A percentile compares a stretch with the other conserved stretches of the same genome.
Evolutionary conservation across 2,329 filamentous ascomycete genomes (phyloP).

Genomic region (Zalaria sp.): DNA sequence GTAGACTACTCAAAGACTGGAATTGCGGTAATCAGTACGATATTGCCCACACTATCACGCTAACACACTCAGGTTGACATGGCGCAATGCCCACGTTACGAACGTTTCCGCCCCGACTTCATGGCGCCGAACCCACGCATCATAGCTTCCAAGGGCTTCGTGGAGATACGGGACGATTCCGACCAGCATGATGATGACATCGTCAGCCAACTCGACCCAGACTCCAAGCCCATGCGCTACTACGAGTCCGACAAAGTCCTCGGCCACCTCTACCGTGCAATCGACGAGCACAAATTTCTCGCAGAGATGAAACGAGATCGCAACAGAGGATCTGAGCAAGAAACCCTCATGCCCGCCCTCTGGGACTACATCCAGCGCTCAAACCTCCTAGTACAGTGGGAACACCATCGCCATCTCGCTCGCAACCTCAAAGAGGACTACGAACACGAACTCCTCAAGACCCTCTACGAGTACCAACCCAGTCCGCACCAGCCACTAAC

Average conservation of each 20-base stretch:
- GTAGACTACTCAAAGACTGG: constrained; percentile 41
- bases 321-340: constrained; percentile 1
- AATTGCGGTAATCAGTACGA: constrained; percentile 27
- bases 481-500: constrained; percentile 27
- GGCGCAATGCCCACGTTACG: constrained; percentile 26
- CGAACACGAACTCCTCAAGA: constrained; percentile 34
- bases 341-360: constrained; percentile 16
- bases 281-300: constrained; percentile 60
- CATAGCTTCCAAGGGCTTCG: constrained; percentile 20
- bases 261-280: constrained; percentile 54
- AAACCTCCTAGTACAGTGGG: constrained; percentile 21
- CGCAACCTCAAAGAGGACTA: constrained; percentile 36
- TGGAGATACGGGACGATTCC: constrained; percentile 17
- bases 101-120: constrained; percentile 34
- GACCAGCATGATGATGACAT: constrained; percentile 32
- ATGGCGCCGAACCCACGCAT: constrained; percentile 36
- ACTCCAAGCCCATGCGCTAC: constrained; percentile 31
- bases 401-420: constrained; percentile 23
- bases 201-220: constrained; percentile 7
- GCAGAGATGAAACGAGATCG: constrained; percentile 22
- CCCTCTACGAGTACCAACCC: constrained; percentile 32
- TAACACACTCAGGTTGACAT: constrained; percentile 29
- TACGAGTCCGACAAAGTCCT: constrained; percentile 57
- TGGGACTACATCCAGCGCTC: constrained; percentile 25
- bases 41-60: background rate